These are phyloP conservation scores for Pichia cactophila DNA, from an alignment of 1,139 yeast species.

Conservation along the genomic window DNA sequence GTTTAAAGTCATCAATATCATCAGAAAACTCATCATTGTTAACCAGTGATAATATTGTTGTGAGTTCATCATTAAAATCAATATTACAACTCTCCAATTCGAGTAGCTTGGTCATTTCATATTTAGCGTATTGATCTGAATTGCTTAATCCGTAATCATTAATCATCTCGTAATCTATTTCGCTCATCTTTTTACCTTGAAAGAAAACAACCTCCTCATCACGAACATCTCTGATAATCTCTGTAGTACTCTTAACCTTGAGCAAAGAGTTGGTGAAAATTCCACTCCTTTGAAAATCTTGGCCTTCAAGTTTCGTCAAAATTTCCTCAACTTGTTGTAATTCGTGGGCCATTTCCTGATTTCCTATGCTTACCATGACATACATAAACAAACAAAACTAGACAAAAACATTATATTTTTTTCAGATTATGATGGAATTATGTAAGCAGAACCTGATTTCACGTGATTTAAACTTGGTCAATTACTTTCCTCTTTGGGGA, in stretches of 20 bases:
- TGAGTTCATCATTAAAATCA: not conserved
- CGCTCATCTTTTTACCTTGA: constrained; percentile 12
- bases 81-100: constrained; percentile 2
- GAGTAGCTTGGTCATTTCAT: constrained; percentile 6
- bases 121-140: constrained; percentile 4
- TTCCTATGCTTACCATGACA: not conserved
- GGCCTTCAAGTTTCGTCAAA: not conserved
- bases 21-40: not conserved
- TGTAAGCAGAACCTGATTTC: too few relatives aligned
- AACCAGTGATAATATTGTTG: not conserved
- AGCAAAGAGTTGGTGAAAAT: constrained; percentile 15
- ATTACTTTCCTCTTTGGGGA: not conserved
- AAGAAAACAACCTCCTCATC: constrained; percentile 15
- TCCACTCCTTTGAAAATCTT: constrained; percentile 6
- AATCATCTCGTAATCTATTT: constrained; percentile 13
- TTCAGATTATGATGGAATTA: too few relatives aligned
- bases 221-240: constrained; percentile 15
- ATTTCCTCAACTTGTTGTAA: not conserved
- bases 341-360: not conserved
- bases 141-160: not conserved
- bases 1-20: constrained; percentile 3
- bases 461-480: too few relatives aligned
- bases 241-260: constrained; percentile 15
- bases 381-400: too few relatives aligned
- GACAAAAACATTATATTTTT: too few relatives aligned